phyloP scores from a whole-genome alignment of 768 basidiomycete genomes.

The Kwoniella shandongensis region DNA sequence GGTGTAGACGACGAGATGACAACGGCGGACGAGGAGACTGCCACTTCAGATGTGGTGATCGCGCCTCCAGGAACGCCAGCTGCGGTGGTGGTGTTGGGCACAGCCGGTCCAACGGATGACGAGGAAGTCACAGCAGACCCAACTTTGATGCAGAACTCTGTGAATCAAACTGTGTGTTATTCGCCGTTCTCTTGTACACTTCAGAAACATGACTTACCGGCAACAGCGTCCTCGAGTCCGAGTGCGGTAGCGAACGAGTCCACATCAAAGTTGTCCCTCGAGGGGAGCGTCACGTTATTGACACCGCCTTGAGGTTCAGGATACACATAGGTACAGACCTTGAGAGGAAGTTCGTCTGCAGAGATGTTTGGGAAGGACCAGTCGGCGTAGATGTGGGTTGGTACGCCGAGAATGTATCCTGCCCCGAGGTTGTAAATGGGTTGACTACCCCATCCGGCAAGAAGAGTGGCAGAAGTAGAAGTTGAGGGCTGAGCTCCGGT shows the following conservation, averaged over 20 bases:
- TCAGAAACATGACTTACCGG: constrained; percentile 5
- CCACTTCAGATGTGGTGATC: too few species aligned
- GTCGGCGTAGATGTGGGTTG: constrained; percentile 7
- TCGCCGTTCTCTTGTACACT: too few species aligned
- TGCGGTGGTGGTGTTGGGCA: too few species aligned
- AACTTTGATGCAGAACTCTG: constrained; percentile 17
- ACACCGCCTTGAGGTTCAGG: not conserved
- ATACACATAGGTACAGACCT: constrained; percentile 17
- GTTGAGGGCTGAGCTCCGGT: constrained; percentile 2
- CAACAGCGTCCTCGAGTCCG: constrained; percentile 4
- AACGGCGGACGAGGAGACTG: constrained; percentile 1
- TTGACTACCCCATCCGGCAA: constrained; percentile 18
- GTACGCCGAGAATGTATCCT: constrained; percentile 13
- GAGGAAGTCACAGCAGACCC: constrained; percentile 6
- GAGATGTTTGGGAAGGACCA: constrained; percentile 9
- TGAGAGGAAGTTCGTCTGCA: constrained; percentile 4
- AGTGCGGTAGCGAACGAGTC: constrained; percentile 4
- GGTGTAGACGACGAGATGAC: constrained; percentile 1
- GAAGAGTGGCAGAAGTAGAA: constrained; percentile 3
- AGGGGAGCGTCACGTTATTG: not conserved
- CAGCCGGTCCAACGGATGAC: not conserved
- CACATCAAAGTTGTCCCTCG: constrained; percentile 2
- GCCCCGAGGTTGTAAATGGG: constrained; percentile 17
- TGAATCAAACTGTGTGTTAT: not conserved
- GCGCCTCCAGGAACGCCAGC: too few species aligned